Base-by-base conservation (phyloP, 116 monocot species). In the Trichopus zeylanicus region DNA sequence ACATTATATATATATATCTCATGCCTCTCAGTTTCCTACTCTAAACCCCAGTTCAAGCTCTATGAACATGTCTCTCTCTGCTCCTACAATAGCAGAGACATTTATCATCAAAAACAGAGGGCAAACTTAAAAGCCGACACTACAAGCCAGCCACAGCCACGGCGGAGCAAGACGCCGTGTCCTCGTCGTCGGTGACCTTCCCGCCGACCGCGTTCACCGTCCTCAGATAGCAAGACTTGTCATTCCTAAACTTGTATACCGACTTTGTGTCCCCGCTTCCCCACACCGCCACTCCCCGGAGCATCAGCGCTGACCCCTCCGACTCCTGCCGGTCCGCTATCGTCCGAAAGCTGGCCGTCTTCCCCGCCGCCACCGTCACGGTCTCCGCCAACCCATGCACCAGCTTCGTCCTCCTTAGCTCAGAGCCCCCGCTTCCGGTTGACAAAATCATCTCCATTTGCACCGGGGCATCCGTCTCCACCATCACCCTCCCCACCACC, bases 181-280 rank as follows among this genome's bases (percentile, higher is more conserved):
- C 64, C 24, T 53, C 69, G 2, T 75, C 75, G 28, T 75, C 75
- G 34, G 59, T 62, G 32, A 75, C 54, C 69, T 22, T 69, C 2
- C 75, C 75, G 25, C 75, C 75, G 15, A 69, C 75, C 68, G 64
- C 56, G 48, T 35, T 75, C 46, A 75, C 69, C 2, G 68, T 75
- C 64, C 75, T 22, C 3, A 75, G 52, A 20, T 75, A 75, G 28
- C 75, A 75, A 10, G 26, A 34, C 33, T 75, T 69, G 5, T 68
- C 64, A 23, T 75, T 69, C 18, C 59, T 23, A 16, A 46, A 75
- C 64, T 75, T 75, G 46, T 75, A 75, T 1, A 29, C 46, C 1
- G 69, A 75, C 64, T 75, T 75, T 27, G 75, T 75, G 21, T 75
- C 75, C 2, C 75, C 75, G 8, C 42, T 69, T 13, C 75, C 75